Evolutionary conservation across 768 basidiomycete genomes (phyloP).

Genomic region (Lactarius deliciosus): DNA sequence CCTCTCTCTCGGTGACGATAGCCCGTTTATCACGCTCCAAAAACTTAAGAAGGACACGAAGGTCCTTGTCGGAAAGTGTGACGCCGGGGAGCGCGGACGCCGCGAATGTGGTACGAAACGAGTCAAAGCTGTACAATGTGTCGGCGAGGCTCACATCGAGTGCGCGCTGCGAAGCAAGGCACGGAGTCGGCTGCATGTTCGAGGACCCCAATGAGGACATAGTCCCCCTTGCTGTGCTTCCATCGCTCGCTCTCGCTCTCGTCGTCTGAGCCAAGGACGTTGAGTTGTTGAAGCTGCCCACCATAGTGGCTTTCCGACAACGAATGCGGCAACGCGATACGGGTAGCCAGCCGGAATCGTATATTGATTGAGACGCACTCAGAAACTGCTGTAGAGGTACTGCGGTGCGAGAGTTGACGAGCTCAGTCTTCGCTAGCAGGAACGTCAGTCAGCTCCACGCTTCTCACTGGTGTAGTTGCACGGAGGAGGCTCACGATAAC

Average conservation of each 20-base stretch:
- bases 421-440: conserved; percentile 68
- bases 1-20: conserved; percentile 66
- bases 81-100: conserved; percentile 41
- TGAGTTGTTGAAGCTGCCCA: conserved; percentile 84
- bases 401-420: conserved; percentile 45
- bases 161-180: conserved; percentile 43
- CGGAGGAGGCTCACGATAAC: conserved; percentile 63
- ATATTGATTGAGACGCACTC: conserved; percentile 55
- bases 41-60: conserved; percentile 73
- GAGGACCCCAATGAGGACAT: conserved; percentile 63
- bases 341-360: conserved; percentile 71
- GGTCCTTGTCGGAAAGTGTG: conserved; percentile 60
- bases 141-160: conserved; percentile 53
- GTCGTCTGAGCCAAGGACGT: conserved; percentile 63
- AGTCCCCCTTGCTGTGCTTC: conserved; percentile 65
- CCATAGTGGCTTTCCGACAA: conserved; percentile 80
- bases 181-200: conserved; percentile 66
- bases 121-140: conserved; percentile 56
- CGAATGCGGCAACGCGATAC: conserved; percentile 62
- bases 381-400: conserved; percentile 58
- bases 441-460: conserved; percentile 31
- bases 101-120: conserved; percentile 62
- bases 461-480: neutral
- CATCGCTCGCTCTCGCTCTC: conserved; percentile 47
- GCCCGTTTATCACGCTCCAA: conserved; percentile 72